These are phyloP conservation scores for Mrakia hoshinonis DNA, from an alignment of 768 basidiomycete genomes.

Conservation along the genomic window DNA sequence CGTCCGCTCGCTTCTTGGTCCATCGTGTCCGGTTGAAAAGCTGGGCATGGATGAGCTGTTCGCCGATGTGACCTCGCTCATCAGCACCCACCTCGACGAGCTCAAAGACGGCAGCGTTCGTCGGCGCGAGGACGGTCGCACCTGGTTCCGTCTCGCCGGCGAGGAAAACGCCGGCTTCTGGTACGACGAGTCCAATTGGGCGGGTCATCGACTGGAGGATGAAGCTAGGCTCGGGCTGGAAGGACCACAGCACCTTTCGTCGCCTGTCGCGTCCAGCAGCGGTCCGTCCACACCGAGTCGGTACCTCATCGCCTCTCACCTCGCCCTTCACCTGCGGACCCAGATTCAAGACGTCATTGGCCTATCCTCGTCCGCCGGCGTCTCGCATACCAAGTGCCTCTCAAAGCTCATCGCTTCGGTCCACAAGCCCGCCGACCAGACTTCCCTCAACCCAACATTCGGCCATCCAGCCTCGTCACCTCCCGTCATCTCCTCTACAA, in stretches of 20 bases:
- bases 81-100: slow-evolving; percentile 24
- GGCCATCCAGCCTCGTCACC: background rate
- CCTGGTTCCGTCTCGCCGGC: slow-evolving; percentile 12
- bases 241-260: background rate
- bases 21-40: slow-evolving; percentile 28
- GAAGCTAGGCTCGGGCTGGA: background rate
- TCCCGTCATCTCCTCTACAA: background rate
- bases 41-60: slow-evolving; percentile 35
- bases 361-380: slow-evolving; percentile 32
- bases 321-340: slow-evolving; percentile 31
- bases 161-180: slow-evolving; percentile 8
- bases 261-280: background rate
- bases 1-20: slow-evolving; percentile 29
- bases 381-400: slow-evolving; percentile 28
- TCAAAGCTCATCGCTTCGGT: slow-evolving; percentile 33
- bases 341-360: slow-evolving; percentile 28
- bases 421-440: slow-evolving; percentile 34
- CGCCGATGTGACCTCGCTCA: slow-evolving; percentile 32
- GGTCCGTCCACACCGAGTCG: background rate
- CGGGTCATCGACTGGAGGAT: slow-evolving; percentile 10
- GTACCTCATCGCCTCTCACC: slow-evolving; percentile 29
- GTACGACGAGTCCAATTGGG: background rate
- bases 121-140: background rate
- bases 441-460: slow-evolving; percentile 21
- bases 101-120: background rate